phyloP scores from a whole-genome alignment of 352 stramenopile genomes.

The Globisporangium apiculatum region DNA sequence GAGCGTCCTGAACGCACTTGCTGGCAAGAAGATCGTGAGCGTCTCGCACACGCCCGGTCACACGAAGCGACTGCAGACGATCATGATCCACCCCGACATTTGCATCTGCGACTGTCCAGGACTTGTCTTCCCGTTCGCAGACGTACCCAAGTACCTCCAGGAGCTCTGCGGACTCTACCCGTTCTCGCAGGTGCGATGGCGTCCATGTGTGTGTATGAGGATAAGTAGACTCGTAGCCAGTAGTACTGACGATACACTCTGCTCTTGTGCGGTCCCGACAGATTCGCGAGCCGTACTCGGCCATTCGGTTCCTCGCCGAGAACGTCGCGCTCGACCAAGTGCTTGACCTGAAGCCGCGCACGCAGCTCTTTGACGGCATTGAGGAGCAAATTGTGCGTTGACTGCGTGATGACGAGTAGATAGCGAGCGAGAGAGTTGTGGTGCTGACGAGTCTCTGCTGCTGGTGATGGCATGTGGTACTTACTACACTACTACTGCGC shows the following conservation, averaged over 20 bases:
- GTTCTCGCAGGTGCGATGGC: conserved; percentile 55
- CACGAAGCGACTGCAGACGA: conserved; percentile 82
- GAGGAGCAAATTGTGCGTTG: conserved; percentile 44
- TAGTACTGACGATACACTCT: too few species aligned
- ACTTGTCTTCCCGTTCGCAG: conserved; percentile 79
- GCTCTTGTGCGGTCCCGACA: conserved; percentile 7
- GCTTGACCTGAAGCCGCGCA: conserved; percentile 64
- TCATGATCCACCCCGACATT: conserved; percentile 76
- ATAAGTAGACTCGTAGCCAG: too few species aligned
- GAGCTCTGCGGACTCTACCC: conserved; percentile 79
- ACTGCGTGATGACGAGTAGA: neutral
- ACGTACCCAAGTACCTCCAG: conserved; percentile 76
- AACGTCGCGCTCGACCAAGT: conserved; percentile 64
- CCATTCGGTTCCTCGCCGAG: conserved; percentile 80
- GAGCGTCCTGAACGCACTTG: conserved; percentile 79
- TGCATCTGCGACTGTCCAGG: conserved; percentile 85
- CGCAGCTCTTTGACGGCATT: conserved; percentile 67
- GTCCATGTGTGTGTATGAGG: too few species aligned
- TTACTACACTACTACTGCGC: too few species aligned
- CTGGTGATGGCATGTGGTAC: too few species aligned
- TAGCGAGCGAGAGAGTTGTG: too few species aligned
- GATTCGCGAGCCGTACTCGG: conserved; percentile 86
- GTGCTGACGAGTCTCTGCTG: too few species aligned
- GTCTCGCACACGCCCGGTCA: conserved; percentile 83
- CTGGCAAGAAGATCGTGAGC: conserved; percentile 83